phyloP scores from a whole-genome alignment of 2,329 filamentous ascomycete species.

The Fusarium verrucosum region DNA sequence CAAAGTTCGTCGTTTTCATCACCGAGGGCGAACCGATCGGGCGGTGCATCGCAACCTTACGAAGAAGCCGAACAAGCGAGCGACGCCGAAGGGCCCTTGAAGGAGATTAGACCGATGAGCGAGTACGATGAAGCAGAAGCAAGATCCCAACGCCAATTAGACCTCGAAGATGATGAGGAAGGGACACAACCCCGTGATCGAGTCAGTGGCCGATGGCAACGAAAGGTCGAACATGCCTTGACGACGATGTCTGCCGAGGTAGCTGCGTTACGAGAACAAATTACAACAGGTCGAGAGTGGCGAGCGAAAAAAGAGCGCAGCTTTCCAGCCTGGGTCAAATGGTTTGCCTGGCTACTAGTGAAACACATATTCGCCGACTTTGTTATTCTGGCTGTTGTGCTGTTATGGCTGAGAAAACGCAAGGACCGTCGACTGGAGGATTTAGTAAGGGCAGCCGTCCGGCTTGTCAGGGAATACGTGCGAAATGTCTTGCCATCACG shows the following conservation, averaged over 20 bases:
- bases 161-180: conserved; percentile 58
- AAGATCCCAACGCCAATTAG: conserved; percentile 60
- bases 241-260: conserved; percentile 93
- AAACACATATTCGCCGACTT: conserved; percentile 81
- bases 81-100: conserved; percentile 66
- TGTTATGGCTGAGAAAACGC: conserved; percentile 77
- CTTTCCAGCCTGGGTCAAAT: conserved; percentile 74
- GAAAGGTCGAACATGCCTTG: conserved; percentile 83
- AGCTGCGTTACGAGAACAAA: conserved; percentile 89
- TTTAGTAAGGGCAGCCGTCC: conserved; percentile 72
- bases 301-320: conserved; percentile 71
- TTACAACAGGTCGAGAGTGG: conserved; percentile 79
- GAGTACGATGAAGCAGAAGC: conserved; percentile 77
- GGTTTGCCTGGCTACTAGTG: conserved; percentile 72
- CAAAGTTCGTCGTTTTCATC: conserved; percentile 69
- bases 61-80: conserved; percentile 58
- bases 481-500: conserved; percentile 67
- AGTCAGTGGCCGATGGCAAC: conserved; percentile 73
- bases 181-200: conserved; percentile 44
- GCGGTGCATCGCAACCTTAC: conserved; percentile 53
- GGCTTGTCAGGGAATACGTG: conserved; percentile 66
- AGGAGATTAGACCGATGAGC: conserved; percentile 84
- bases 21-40: conserved; percentile 56
- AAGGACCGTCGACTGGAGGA: conserved; percentile 78
- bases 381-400: conserved; percentile 69